These are phyloP conservation scores for Candida neerlandica DNA, from an alignment of 1,139 yeast species.

Conservation along the genomic window DNA sequence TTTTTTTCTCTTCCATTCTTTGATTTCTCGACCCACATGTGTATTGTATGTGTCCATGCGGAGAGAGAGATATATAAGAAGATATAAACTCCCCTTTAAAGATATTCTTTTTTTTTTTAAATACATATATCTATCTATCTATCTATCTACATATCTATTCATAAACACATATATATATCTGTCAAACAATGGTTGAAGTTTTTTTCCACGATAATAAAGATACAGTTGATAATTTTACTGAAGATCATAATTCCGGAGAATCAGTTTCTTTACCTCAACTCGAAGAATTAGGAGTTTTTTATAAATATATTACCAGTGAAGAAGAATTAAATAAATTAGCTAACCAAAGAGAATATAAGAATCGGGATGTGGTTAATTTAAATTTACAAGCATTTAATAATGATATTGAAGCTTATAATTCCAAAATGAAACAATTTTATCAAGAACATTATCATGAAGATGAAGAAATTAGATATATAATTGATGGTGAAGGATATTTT, in stretches of 20 bases:
- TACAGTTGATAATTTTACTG: slow-evolving; percentile 64
- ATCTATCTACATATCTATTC: slow-evolving; percentile 2
- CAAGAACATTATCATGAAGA: slow-evolving; percentile 94
- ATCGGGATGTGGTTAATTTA: slow-evolving; percentile 72
- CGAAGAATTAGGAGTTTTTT: slow-evolving; percentile 67
- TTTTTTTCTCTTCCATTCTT: too few species aligned
- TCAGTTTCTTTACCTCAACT: slow-evolving; percentile 54
- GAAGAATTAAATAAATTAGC: slow-evolving; percentile 72
- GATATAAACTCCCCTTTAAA: too few species aligned
- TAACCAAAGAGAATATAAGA: slow-evolving; percentile 68
- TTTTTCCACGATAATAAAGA: slow-evolving; percentile 75
- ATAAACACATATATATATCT: background rate
- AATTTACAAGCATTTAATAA: slow-evolving; percentile 66
- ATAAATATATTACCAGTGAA: slow-evolving; percentile 52
- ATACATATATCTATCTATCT: too few species aligned
- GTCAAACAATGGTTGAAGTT: slow-evolving; percentile 44
- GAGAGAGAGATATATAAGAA: too few species aligned
- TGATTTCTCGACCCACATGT: too few species aligned
- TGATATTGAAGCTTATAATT: slow-evolving; percentile 58
- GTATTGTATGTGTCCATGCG: too few species aligned
- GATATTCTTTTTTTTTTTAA: too few species aligned
- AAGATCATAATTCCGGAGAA: slow-evolving; percentile 72
- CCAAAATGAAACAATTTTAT: slow-evolving; percentile 71
- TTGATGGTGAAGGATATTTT: slow-evolving; percentile 91
- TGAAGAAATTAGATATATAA: slow-evolving; percentile 89